Base-by-base conservation (phyloP, 805 yeast genomes). In the Blastobotrys parvus region DNA sequence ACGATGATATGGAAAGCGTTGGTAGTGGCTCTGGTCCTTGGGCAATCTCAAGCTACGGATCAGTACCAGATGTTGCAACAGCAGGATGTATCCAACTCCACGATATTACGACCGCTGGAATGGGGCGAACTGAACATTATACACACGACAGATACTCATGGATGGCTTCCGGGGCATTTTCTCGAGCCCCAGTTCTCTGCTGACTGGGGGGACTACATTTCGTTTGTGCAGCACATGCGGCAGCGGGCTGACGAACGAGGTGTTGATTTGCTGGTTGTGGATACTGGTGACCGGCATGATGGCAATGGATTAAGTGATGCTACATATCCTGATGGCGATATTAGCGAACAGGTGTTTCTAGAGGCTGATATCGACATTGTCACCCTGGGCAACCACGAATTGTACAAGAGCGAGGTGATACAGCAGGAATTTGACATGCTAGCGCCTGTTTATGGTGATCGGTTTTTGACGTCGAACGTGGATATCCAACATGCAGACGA, bases 91-190 rank as follows among this genome's bases (percentile, higher is more conserved):
- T n/a, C n/a, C n/a, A n/a, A n/a, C n/a, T n/a, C n/a, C n/a, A n/a
- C n/a, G n/a, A 25, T 11, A 25, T 8, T 25, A 25, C 7, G 29
- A 11, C 29, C 29, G n/a, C 55, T 88, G 23, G 56, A 61, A 8
- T 71, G 88, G 74, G 88, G 89, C 0, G 75, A 80, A 44, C 45
- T 92, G 38, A 90, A 92, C 64, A 85, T 92, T 53, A 55, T 90
- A 20, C 97, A 90, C 56, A 89, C 97, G 1, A 92, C 98, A 0
- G 98, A 92, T 56, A 90, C 97, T 2, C 98, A 92, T 61, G 97
- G 71, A 25, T 92, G 98, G 98, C 76, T 82, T 49, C 79, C 90
- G 3, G 97, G 97, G 0, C 98, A 90, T 64, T 54, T 77, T 32
- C 78, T 80, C 51, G 97, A 89, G 60, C 69, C 73, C 22, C 77